A percentile compares a stretch with the other conserved stretches of the same genome.
phyloP scores from a whole-genome alignment of 805 yeast genomes.

The Tetrapisispora arboricola region DNA sequence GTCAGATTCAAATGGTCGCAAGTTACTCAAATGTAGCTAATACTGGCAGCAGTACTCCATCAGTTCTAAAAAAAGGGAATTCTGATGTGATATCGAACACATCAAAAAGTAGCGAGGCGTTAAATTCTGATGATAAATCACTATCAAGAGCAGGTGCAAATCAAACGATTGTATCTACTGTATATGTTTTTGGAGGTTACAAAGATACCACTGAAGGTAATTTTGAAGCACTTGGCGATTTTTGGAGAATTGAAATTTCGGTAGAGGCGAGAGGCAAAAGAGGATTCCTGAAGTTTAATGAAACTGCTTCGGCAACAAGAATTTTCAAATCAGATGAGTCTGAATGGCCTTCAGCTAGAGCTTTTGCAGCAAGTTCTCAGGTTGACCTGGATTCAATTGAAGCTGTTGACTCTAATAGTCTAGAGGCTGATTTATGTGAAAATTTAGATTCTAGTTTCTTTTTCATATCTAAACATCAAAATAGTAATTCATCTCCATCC shows the following conservation, averaged over 20 bases:
- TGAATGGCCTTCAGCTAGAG: slow-evolving; percentile 29
- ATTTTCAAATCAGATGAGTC: slow-evolving; percentile 9
- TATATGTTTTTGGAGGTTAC: slow-evolving; percentile 42
- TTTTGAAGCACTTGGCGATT: slow-evolving; percentile 30
- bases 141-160: not conserved
- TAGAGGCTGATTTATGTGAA: not conserved
- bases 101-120: not conserved
- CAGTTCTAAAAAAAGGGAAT: not conserved
- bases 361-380: slow-evolving; percentile 27
- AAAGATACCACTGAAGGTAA: slow-evolving; percentile 22
- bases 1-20: slow-evolving; percentile 26
- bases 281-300: slow-evolving; percentile 30
- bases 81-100: not conserved
- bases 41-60: not conserved
- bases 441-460: not conserved
- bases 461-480: not conserved
- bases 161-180: slow-evolving; percentile 9
- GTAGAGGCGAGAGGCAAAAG: slow-evolving; percentile 30
- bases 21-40: not conserved
- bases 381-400: slow-evolving; percentile 4
- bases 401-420: not conserved
- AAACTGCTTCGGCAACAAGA: slow-evolving; percentile 28
- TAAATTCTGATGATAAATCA: not conserved
- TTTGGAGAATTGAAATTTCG: slow-evolving; percentile 34
- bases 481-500: not conserved